Conservation (phyloP, 352 stramenopile genomes). For the Pythium volutum region DNA sequence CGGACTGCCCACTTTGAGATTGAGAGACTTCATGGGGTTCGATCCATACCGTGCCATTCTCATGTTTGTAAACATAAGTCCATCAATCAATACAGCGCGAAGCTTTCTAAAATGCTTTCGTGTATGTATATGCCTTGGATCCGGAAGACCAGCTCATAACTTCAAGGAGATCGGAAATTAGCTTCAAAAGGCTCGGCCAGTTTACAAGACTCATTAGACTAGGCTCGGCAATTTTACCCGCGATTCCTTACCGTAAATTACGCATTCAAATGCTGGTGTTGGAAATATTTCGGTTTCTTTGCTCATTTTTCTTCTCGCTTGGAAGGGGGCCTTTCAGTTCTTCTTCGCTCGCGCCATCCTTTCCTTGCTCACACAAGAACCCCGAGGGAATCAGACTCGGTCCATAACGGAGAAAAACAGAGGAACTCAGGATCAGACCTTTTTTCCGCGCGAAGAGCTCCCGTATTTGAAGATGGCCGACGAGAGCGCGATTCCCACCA, state of each 20-base stretch:
- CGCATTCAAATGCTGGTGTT: background rate
- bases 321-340: no score
- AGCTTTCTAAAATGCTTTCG: no score
- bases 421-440: slow-evolving; percentile 33
- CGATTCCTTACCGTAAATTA: background rate
- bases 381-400: slow-evolving; percentile 19
- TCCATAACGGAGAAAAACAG: slow-evolving; percentile 4
- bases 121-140: no score
- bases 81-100: background rate
- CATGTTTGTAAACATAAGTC: background rate
- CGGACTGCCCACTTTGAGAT: background rate
- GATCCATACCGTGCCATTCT: background rate
- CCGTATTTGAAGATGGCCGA: slow-evolving; percentile 22
- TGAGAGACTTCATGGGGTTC: background rate
- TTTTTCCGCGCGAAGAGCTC: slow-evolving; percentile 16
- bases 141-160: no score
- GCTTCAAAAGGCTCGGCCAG: background rate
- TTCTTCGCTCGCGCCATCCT: background rate
- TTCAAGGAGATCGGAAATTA: no score
- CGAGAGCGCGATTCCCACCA: slow-evolving; percentile 7
- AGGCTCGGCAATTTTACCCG: background rate
- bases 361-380: background rate
- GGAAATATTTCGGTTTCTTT: background rate
- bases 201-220: background rate
- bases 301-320: background rate